Conservation (phyloP, 805 yeast genomes). For the Wickerhamiella australiensis region DNA sequence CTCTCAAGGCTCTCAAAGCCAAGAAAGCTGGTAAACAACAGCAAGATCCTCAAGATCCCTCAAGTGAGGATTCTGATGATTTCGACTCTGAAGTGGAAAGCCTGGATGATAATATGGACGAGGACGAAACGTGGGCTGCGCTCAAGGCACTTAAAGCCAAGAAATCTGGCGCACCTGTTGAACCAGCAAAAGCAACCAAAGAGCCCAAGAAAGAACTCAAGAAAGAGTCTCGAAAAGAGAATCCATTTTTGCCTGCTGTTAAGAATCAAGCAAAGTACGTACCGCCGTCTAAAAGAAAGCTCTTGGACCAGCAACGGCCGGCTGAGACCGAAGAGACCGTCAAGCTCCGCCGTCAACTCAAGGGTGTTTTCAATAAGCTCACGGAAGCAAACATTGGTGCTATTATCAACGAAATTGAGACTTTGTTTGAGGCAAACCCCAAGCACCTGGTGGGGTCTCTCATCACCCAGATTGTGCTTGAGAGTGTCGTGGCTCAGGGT, state of each 20-base stretch:
- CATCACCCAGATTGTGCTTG: slow-evolving; percentile 49
- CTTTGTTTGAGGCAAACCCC: slow-evolving; percentile 52
- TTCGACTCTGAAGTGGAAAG: slow-evolving; percentile 13
- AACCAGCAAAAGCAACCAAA: slow-evolving; percentile 7
- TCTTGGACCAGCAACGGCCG: slow-evolving; percentile 26
- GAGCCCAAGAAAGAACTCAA: slow-evolving; percentile 14
- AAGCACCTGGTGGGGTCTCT: slow-evolving; percentile 69
- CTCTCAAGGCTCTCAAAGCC: slow-evolving; percentile 22
- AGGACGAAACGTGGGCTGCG: slow-evolving; percentile 22
- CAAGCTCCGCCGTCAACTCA: slow-evolving; percentile 49
- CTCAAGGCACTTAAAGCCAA: slow-evolving; percentile 21
- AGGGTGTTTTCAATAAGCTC: slow-evolving; percentile 76
- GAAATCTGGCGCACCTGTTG: slow-evolving; percentile 6
- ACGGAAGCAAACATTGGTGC: slow-evolving; percentile 72
- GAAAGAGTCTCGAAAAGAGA: slow-evolving; percentile 38
- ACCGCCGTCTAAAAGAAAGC: slow-evolving; percentile 76
- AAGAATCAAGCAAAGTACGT: slow-evolving; percentile 38
- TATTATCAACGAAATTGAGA: slow-evolving; percentile 57
- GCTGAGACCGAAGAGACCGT: slow-evolving; percentile 37
- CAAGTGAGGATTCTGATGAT: slow-evolving; percentile 14
- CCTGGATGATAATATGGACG: slow-evolving; percentile 15
- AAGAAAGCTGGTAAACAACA: slow-evolving; percentile 5
- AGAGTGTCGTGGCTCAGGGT: slow-evolving; percentile 51
- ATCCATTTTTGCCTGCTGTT: slow-evolving; percentile 46
- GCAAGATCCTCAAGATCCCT: not conserved